Evolutionary conservation across 192 early-diverging fungal species (phyloP).

Genomic region (Phlyctochytrium arcticum): DNA sequence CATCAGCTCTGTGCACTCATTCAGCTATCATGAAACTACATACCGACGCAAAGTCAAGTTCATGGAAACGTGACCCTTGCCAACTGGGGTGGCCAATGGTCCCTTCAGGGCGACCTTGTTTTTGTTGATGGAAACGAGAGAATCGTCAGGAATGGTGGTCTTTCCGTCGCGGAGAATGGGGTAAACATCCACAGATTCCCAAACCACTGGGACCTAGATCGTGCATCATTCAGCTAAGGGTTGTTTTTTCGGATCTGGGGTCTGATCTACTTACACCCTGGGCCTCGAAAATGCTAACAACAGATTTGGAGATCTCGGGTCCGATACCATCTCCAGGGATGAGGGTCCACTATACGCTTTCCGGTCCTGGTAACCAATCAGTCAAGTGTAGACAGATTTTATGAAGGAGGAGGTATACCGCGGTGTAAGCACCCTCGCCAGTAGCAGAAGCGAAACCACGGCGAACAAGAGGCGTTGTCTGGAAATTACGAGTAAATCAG

Average conservation of each 20-base stretch:
- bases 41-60: slow-evolving; percentile 58
- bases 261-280: slow-evolving; percentile 72
- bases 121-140: slow-evolving; percentile 83
- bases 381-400: too few relatives aligned
- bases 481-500: too few relatives aligned
- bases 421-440: slow-evolving; percentile 23
- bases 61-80: slow-evolving; percentile 98
- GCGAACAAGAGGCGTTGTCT: slow-evolving; percentile 6
- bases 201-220: slow-evolving; percentile 82
- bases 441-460: slow-evolving; percentile 19
- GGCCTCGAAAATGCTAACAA: slow-evolving; percentile 87
- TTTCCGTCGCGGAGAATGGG: slow-evolving; percentile 88
- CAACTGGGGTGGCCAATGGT: slow-evolving; percentile 95
- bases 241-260: too few relatives aligned
- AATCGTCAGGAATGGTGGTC: slow-evolving; percentile 90
- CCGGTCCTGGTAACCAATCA: slow-evolving; percentile 40
- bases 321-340: slow-evolving; percentile 99
- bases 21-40: too few relatives aligned
- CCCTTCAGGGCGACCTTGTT: slow-evolving; percentile 98
- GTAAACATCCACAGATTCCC: slow-evolving; percentile 94
- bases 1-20: too few relatives aligned
- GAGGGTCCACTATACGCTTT: slow-evolving; percentile 72
- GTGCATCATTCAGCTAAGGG: too few relatives aligned
- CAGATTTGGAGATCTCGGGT: slow-evolving; percentile 92
- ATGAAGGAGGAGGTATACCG: too few relatives aligned